Evolutionary conservation across 331 rosid species (phyloP), one percentile per base, ranked within the genome.

Genomic region (Acacia pycnantha): DNA sequence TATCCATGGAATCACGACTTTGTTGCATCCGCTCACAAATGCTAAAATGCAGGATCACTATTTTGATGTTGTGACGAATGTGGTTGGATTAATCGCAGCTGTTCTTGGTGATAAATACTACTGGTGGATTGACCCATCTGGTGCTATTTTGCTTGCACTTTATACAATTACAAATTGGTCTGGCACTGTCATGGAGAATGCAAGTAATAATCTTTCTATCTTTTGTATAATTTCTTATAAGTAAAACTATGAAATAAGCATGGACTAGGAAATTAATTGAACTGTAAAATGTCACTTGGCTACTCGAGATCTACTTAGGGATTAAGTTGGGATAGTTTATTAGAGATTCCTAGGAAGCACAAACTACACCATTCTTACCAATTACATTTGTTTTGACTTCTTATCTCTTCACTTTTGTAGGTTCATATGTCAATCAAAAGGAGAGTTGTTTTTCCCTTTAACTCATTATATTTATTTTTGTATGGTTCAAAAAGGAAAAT

Each of bases 121-220:
- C 75, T 96, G 99, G 99, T 96, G 99, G 98, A 88, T 93, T 47
- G 99, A 96, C 77, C 99, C 99, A 3, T 5, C 76, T 46, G 98
- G 99, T 76, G 99, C 99, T 81, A 91, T 93, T 81, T 31, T 88
- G 86, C 93, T 96, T 85, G 99, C 99, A 24, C 0, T 96, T 22
- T 96, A 96, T 85, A 96, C 95, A 21, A 92, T 93, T 22, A 3
- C 84, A 81, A 93, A 92, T 78, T 96, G 98, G 98, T 96, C 98
- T 24, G 86, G 84, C 84, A 93, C 98, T 64, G 98, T 96, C 47
- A 82, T 90, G 82, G 98, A 93, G 88, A 93, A 92, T 85, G 99
- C 99, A 58, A 94, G 90, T 87, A 85, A 70, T 43, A 27, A 51
- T 50, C 70, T 18, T 47, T 35, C 48, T 27, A 37, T 37, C 70